phyloP scores from a whole-genome alignment of 305 asterid genomes.

The Rubia tinctorum region DNA sequence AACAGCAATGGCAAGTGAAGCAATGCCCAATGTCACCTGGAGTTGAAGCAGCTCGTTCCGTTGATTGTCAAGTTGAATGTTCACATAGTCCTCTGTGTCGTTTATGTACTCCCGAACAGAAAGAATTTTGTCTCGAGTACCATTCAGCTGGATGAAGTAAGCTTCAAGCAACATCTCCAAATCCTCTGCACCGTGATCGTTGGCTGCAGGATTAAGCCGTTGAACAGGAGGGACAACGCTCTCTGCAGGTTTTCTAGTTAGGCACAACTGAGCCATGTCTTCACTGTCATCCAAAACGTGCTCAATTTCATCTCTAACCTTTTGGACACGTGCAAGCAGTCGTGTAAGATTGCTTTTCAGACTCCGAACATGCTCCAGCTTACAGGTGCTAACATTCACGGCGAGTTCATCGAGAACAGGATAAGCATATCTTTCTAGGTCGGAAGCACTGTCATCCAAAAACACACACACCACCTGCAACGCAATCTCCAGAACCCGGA shows the following conservation, averaged over 20 bases:
- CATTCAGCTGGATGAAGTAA: conserved; percentile 91
- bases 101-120: conserved; percentile 97
- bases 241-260: conserved; percentile 87
- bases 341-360: conserved; percentile 92
- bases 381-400: conserved; percentile 81
- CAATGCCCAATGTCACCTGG: conserved; percentile 72
- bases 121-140: conserved; percentile 86
- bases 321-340: conserved; percentile 90
- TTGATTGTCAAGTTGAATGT: conserved; percentile 91
- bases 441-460: conserved; percentile 74
- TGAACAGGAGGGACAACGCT: conserved; percentile 48
- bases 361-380: conserved; percentile 88
- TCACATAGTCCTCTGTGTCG: conserved; percentile 91
- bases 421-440: conserved; percentile 91
- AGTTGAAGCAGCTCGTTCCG: conserved; percentile 90
- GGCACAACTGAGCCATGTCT: conserved; percentile 86
- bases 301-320: conserved; percentile 96
- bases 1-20: conserved; percentile 62
- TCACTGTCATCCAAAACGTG: conserved; percentile 91
- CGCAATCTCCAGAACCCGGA: conserved; percentile 93
- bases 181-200: conserved; percentile 83
- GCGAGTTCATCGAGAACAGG: conserved; percentile 96
- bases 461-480: conserved; percentile 85
- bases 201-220: conserved; percentile 58
- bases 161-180: conserved; percentile 97